phyloP scores from a whole-genome alignment of 73 alveolate genomes.

The Tetrahymena borealis region DNA sequence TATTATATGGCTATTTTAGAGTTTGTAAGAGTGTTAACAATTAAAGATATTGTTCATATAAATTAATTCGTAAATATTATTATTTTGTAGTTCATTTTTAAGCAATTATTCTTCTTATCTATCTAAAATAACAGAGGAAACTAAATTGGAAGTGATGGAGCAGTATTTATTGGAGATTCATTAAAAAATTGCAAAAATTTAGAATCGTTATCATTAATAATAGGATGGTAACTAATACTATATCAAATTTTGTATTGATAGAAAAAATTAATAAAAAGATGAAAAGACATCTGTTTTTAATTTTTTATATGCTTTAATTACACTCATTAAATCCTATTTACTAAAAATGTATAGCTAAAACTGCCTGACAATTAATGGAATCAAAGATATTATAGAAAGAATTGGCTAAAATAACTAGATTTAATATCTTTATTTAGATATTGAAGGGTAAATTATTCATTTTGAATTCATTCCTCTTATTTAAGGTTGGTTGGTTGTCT shows the following conservation, averaged over 20 bases:
- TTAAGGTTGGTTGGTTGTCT: too few species aligned
- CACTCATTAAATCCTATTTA: too few species aligned
- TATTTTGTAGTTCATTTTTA: too few species aligned
- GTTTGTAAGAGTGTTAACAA: background rate
- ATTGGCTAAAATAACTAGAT: background rate
- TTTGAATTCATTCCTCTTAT: background rate
- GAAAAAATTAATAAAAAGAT: too few species aligned
- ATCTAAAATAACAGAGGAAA: too few species aligned
- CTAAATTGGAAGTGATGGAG: background rate
- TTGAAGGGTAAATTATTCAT: background rate
- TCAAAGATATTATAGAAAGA: background rate
- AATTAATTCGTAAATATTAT: background rate
- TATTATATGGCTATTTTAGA: background rate
- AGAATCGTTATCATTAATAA: background rate
- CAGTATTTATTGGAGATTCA: background rate
- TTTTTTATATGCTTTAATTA: too few species aligned
- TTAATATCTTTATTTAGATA: background rate
- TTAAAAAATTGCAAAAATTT: background rate
- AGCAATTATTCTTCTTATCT: background rate
- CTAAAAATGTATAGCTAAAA: too few species aligned
- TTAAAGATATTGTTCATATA: background rate
- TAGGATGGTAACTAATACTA: background rate
- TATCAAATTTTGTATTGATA: background rate
- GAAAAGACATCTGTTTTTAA: too few species aligned
- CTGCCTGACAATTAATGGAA: background rate